A percentile compares a stretch with the other conserved stretches of the same genome.
These are phyloP conservation scores for Zalaria sp. DNA, from an alignment of 2,329 filamentous ascomycete genomes.

Conservation along the genomic window DNA sequence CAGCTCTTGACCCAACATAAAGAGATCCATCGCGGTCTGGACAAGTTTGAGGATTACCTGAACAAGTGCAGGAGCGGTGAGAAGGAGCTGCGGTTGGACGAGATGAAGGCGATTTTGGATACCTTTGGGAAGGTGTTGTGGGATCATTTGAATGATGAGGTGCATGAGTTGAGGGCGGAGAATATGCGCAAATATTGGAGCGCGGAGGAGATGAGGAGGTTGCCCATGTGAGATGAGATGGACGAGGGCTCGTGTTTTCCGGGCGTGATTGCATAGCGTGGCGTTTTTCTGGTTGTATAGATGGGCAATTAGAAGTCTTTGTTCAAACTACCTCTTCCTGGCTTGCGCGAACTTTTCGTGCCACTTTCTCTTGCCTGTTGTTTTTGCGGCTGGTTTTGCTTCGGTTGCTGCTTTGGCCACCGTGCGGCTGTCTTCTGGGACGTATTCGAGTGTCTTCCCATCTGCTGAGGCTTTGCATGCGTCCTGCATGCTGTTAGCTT, in stretches of 20 bases:
- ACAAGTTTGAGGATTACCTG: constrained; percentile 18
- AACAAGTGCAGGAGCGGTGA: constrained; percentile 39
- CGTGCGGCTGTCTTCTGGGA: not conserved
- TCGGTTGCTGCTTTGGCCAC: not conserved
- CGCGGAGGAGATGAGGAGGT: constrained; percentile 53
- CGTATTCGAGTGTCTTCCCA: constrained; percentile 2
- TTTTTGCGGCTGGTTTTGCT: not conserved
- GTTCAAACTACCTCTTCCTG: constrained; percentile 1
- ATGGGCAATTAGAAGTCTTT: not conserved
- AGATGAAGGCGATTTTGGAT: constrained; percentile 61
- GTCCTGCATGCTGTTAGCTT: not conserved
- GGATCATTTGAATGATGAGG: constrained; percentile 75
- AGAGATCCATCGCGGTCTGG: constrained; percentile 53
- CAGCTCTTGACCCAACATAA: constrained; percentile 61
- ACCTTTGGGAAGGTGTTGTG: constrained; percentile 65
- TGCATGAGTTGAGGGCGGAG: constrained; percentile 61
- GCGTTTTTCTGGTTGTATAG: not conserved
- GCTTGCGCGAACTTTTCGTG: constrained; percentile 22
- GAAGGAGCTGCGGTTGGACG: constrained; percentile 38
- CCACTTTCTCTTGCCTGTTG: constrained; percentile 20
- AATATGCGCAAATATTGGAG: constrained; percentile 82
- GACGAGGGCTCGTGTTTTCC: not conserved
- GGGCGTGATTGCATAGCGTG: not conserved
- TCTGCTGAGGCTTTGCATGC: constrained; percentile 1
- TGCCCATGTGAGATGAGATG: constrained; percentile 46